phyloP scores from a whole-genome alignment of 2,329 filamentous ascomycete genomes.

The Fusarium sp. region DNA sequence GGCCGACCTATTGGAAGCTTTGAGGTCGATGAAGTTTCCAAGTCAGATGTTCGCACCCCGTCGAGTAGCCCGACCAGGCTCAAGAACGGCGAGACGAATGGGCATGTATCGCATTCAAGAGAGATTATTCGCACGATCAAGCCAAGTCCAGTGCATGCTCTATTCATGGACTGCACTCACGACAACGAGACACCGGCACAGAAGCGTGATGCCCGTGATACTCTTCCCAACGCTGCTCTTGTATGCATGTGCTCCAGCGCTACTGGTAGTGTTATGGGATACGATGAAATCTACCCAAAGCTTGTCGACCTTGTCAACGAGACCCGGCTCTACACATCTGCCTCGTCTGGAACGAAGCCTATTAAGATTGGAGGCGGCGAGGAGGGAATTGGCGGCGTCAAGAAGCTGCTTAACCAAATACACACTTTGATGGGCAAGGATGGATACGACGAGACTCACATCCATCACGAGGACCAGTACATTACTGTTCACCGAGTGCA shows the following conservation, averaged over 20 bases:
- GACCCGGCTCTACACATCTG: conserved; percentile 81
- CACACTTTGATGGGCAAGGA: conserved; percentile 96
- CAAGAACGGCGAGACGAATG: conserved; percentile 37
- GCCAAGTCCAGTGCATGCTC: conserved; percentile 86
- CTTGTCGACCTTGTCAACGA: conserved; percentile 94
- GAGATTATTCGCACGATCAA: conserved; percentile 84
- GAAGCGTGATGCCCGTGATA: conserved; percentile 93
- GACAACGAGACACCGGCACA: conserved; percentile 97
- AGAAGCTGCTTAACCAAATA: conserved; percentile 93
- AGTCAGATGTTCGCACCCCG: conserved; percentile 58
- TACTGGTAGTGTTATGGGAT: conserved; percentile 96
- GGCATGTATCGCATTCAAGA: conserved; percentile 52
- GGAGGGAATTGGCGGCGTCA: conserved; percentile 87
- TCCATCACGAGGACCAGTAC: conserved; percentile 96
- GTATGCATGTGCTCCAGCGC: conserved; percentile 97
- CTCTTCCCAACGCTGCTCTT: conserved; percentile 90
- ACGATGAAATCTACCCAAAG: conserved; percentile 94
- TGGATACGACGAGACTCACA: conserved; percentile 92
- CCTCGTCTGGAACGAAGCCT: conserved; percentile 69
- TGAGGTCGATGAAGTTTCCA: conserved; percentile 86
- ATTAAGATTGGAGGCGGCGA: conserved; percentile 75
- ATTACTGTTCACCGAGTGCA: conserved; percentile 96
- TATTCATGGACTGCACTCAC: conserved; percentile 99
- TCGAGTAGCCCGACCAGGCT: conserved; percentile 45
- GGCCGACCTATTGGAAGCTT: conserved; percentile 97